Evolutionary conservation across 2,329 filamentous ascomycete genomes (phyloP), one percentile per base, ranked within the genome.

Genomic region (Zarea fungicola): DNA sequence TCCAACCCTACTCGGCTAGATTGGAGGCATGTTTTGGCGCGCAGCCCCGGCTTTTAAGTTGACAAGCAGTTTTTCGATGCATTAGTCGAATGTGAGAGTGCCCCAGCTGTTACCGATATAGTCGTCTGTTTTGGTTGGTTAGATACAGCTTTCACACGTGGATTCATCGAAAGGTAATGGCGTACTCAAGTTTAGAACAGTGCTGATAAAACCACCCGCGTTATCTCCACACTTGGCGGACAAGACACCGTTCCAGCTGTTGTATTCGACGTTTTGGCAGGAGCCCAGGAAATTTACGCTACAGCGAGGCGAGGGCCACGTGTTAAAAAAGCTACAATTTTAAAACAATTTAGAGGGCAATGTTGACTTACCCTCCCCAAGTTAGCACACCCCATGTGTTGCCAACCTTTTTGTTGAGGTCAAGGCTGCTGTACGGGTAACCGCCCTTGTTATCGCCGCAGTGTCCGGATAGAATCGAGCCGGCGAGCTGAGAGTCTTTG

Each of bases 31-130:
- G n/a, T n/a, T n/a, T n/a, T n/a, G n/a, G n/a, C n/a, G n/a, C n/a
- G n/a, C n/a, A n/a, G n/a, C n/a, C n/a, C n/a, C n/a, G n/a, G n/a
- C n/a, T n/a, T n/a, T n/a, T n/a, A n/a, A n/a, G n/a, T n/a, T n/a
- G n/a, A n/a, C n/a, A n/a, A n/a, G n/a, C n/a, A n/a, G n/a, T n/a
- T n/a, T n/a, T n/a, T n/a, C n/a, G n/a, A n/a, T n/a, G n/a, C n/a
- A n/a, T n/a, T 18, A 48, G 32, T 48, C 44, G 21, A 41, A 40
- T 7, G 35, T 11, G 5, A 48, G 29, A 22, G 25, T 22, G 6
- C 44, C 44, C 16, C 18, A 48, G 36, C 28, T 48, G 36, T 48
- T 48, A n/a, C 26, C 31, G 18, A 48, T 48, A 19, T 48, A 48
- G 22, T 41, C 22, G 18, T 48, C 44, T 48, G 5, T 21, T 13